phyloP scores from a whole-genome alignment of 257 asterid species.

The Lycium ferocissimum region DNA sequence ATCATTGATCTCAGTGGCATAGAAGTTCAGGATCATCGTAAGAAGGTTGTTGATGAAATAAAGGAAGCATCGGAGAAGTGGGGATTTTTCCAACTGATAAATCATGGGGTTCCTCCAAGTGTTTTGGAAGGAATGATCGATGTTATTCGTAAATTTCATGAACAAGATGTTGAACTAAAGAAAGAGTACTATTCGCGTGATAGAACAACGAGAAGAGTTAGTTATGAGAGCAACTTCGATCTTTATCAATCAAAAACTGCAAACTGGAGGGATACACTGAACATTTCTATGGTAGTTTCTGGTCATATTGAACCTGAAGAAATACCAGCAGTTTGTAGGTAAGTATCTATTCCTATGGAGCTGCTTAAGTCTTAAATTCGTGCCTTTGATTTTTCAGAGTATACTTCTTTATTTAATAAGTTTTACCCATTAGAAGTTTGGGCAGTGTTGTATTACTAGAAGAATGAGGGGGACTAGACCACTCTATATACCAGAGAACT shows the following conservation, averaged over 20 bases:
- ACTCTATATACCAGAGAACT: no score
- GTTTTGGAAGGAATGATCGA: slow-evolving; percentile 61
- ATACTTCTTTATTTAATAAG: no score
- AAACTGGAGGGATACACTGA: slow-evolving; percentile 77
- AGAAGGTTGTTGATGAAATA: slow-evolving; percentile 40
- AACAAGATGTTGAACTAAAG: slow-evolving; percentile 62
- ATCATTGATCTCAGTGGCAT: slow-evolving; percentile 55
- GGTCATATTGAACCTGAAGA: slow-evolving; percentile 51
- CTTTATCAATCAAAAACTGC: slow-evolving; percentile 57
- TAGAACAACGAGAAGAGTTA: slow-evolving; percentile 42
- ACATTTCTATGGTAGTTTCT: slow-evolving; percentile 37
- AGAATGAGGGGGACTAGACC: no score
- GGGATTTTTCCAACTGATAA: slow-evolving; percentile 70
- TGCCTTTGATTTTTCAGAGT: not conserved
- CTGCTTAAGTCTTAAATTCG: not conserved
- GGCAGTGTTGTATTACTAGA: no score
- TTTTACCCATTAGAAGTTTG: no score
- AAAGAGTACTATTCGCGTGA: slow-evolving; percentile 49
- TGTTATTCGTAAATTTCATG: slow-evolving; percentile 68
- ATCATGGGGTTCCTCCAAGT: slow-evolving; percentile 58
- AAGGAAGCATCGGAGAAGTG: slow-evolving; percentile 58
- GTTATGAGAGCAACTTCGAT: slow-evolving; percentile 65
- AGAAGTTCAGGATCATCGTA: slow-evolving; percentile 31
- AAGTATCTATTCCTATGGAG: not conserved
- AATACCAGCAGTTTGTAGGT: slow-evolving; percentile 73